These are phyloP conservation scores for Plasmodium falciparum DNA, from an alignment of 169 alveolate genomes.

Conservation along the genomic window DNA sequence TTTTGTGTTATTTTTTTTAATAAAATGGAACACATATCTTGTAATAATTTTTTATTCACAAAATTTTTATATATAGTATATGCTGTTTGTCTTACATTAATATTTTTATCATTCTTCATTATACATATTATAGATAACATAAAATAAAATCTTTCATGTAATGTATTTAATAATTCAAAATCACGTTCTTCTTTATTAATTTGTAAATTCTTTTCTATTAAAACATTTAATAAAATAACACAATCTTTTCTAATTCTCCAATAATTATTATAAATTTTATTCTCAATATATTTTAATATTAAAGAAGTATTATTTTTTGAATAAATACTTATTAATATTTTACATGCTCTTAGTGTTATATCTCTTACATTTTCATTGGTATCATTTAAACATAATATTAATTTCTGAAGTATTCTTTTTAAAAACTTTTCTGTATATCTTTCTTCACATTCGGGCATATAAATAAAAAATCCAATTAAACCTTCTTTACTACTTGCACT, in stretches of 20 bases:
- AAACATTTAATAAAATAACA: conserved; percentile 43
- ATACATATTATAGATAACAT: conserved; percentile 71
- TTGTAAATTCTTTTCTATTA: conserved; percentile 76
- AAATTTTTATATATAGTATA: conserved; percentile 55
- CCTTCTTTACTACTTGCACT: conserved; percentile 63
- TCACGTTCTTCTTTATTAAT: conserved; percentile 64
- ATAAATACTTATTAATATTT: conserved; percentile 45
- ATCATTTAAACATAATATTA: conserved; percentile 66
- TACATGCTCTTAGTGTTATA: conserved; percentile 65
- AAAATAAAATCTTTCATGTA: conserved; percentile 75
- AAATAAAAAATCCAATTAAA: conserved; percentile 63
- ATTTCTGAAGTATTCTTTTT: conserved; percentile 66
- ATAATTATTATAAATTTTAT: conserved; percentile 60
- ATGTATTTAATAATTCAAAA: conserved; percentile 22
- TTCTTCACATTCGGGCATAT: conserved; percentile 75
- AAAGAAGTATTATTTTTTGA: conserved; percentile 63
- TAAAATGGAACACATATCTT: conserved; percentile 75
- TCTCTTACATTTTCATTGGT: conserved; percentile 64
- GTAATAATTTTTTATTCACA: conserved; percentile 64
- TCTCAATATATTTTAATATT: conserved; percentile 71
- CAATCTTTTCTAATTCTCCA: conserved; percentile 70
- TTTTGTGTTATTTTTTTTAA: conserved; percentile 72
- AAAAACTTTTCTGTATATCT: conserved; percentile 64
- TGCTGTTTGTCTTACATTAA: conserved; percentile 72
- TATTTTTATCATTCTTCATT: conserved; percentile 71